Base-by-base conservation (phyloP, 2,329 filamentous ascomycete genomes). In the Pseudocercospora fijiensis region DNA sequence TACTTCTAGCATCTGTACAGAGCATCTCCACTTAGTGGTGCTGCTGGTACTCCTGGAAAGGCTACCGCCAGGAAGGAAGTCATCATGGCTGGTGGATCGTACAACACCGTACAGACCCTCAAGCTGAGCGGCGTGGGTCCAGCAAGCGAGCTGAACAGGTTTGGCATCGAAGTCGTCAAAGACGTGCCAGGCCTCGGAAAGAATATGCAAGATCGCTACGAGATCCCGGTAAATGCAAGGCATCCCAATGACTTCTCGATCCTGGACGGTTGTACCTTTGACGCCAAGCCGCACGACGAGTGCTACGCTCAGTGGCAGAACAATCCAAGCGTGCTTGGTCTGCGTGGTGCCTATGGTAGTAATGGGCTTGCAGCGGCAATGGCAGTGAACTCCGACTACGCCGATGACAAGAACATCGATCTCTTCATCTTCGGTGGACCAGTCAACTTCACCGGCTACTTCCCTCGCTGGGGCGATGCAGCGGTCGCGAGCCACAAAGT, bases 111-210 rank as follows among this genome's bases (percentile, higher is more conserved):
- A 3, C 87, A 89, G 73, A 76, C 90, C 2, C 82, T 90, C 16
- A 84, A 89, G 74, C 81, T 89, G 2, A 84, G 80, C 55, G 87
- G 87, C 20, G 80, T 89, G 33, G 87, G 87, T 0, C 85, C 85
- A 0, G 70, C 75, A 9, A 71, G 76, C 0, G 82, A 86, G 66
- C 80, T 90, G 3, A 63, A 78, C n/a, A 78, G 79, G 60, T 81
- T 84, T 70, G 75, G 78, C 20, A 88, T 89, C 66, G 70, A 79
- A 1, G 75, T 84, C 0, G 67, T 87, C 16, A 78, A 82, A 8
- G 80, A 88, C 65, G 83, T 85, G 0, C 82, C 83, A 1, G 85
- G 87, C 43, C 86, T 90, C 2, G 87, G 87, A 3, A 83, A 82
- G 64, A 86, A 89, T 75, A 79, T 90, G 3, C 79, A 86, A 63